Evolutionary conservation across 805 yeast species (phyloP).

Genomic region (Yamadazyma ubonensis): DNA sequence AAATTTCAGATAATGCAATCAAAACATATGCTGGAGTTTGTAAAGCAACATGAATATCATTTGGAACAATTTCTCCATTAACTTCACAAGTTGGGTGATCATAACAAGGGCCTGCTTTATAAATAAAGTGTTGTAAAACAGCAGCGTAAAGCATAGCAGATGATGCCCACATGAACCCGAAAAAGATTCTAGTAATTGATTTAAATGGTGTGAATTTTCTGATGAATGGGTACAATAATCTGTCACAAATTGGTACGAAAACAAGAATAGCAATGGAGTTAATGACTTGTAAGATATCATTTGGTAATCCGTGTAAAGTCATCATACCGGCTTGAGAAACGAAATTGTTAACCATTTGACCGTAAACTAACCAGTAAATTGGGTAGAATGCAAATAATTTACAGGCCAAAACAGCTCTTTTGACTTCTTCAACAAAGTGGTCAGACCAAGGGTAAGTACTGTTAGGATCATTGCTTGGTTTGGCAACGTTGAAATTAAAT

Average conservation of each 20-base stretch:
- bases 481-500: constrained; percentile 53
- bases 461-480: constrained; percentile 54
- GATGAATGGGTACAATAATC: constrained; percentile 48
- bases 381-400: constrained; percentile 71
- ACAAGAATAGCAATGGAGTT: constrained; percentile 74
- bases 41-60: constrained; percentile 62
- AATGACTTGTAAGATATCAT: constrained; percentile 73
- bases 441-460: constrained; percentile 59
- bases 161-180: constrained; percentile 66
- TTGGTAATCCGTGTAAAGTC: constrained; percentile 76
- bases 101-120: constrained; percentile 72
- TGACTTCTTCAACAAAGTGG: constrained; percentile 70
- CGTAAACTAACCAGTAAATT: constrained; percentile 70
- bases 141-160: constrained; percentile 74
- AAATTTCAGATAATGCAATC: constrained; percentile 72
- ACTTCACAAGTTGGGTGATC: constrained; percentile 55
- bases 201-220: constrained; percentile 52
- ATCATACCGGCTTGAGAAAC: constrained; percentile 72
- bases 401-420: constrained; percentile 65
- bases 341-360: constrained; percentile 70
- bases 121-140: constrained; percentile 68
- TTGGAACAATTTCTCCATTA: constrained; percentile 36
- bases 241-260: constrained; percentile 73
- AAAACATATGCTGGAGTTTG: constrained; percentile 73
- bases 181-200: constrained; percentile 70